Conservation (phyloP, 2,329 filamentous ascomycete genomes). For the Diaporthe helianthi region DNA sequence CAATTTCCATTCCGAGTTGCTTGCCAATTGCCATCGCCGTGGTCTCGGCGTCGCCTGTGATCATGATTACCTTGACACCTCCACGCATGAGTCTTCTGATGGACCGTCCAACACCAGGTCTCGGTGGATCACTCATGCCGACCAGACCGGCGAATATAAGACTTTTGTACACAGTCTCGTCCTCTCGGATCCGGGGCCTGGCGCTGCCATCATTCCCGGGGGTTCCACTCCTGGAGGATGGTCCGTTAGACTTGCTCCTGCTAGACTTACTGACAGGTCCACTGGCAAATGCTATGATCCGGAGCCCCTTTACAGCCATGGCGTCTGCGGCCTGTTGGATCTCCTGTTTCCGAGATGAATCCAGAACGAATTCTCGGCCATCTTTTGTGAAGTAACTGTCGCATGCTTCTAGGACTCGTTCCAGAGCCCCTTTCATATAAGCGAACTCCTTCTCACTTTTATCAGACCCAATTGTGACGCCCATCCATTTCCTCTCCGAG, state of each 20-base stretch:
- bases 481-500: constrained; percentile 99
- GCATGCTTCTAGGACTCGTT: constrained; percentile 84
- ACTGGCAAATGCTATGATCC: constrained; percentile 93
- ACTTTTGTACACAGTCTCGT: constrained; percentile 79
- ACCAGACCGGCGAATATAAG: constrained; percentile 91
- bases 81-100: constrained; percentile 91
- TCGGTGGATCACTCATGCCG: constrained; percentile 96
- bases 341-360: constrained; percentile 75
- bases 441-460: constrained; percentile 76
- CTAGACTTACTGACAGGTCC: constrained; percentile 66
- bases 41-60: constrained; percentile 94
- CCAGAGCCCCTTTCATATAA: constrained; percentile 94
- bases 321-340: constrained; percentile 80
- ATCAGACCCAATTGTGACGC: constrained; percentile 78
- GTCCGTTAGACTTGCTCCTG: constrained; percentile 49
- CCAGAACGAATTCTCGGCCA: constrained; percentile 84
- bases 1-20: constrained; percentile 92
- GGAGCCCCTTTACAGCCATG: constrained; percentile 88
- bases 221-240: constrained; percentile 58
- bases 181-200: constrained; percentile 51
- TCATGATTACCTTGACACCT: constrained; percentile 98
- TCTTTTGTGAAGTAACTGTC: constrained; percentile 90
- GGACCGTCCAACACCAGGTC: constrained; percentile 86
- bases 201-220: constrained; percentile 50
- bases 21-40: constrained; percentile 93